Evolutionary conservation across 345 rosid species (phyloP).

Genomic region (Luvunga scandens): DNA sequence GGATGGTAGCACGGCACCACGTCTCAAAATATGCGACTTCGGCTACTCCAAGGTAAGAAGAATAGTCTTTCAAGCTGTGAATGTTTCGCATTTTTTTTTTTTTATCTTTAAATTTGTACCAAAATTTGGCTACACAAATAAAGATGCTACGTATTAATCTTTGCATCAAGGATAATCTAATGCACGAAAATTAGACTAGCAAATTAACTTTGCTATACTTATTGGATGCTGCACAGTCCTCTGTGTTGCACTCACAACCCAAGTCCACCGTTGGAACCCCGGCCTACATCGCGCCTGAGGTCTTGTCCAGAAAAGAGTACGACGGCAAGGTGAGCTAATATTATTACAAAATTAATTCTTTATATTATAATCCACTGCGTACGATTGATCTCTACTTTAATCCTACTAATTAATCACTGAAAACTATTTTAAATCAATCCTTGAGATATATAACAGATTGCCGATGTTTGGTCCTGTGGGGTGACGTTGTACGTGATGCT

Average conservation of each 20-base stretch:
- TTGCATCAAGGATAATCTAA: too few relatives aligned
- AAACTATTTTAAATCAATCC: not conserved
- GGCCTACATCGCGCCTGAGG: conserved; percentile 90
- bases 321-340: conserved; percentile 64
- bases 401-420: not conserved
- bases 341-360: not conserved
- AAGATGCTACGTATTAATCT: too few relatives aligned
- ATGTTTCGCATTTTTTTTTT: not conserved
- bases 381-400: not conserved
- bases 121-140: too few relatives aligned
- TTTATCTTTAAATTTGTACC: too few relatives aligned
- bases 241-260: conserved; percentile 88
- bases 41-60: conserved; percentile 72
- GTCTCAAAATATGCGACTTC: conserved; percentile 87
- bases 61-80: not conserved
- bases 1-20: conserved; percentile 72
- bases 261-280: conserved; percentile 97
- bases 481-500: conserved; percentile 83
- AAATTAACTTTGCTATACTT: not conserved
- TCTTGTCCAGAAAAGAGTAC: conserved; percentile 67
- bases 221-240: conserved; percentile 37
- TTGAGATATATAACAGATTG: conserved; percentile 40
- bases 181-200: too few relatives aligned
- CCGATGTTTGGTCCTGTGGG: conserved; percentile 93
- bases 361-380: not conserved